Evolutionary conservation across 208 protist genomes (phyloP), one percentile per base, ranked within the genome.

Genomic region (Crithidia sp.): DNA sequence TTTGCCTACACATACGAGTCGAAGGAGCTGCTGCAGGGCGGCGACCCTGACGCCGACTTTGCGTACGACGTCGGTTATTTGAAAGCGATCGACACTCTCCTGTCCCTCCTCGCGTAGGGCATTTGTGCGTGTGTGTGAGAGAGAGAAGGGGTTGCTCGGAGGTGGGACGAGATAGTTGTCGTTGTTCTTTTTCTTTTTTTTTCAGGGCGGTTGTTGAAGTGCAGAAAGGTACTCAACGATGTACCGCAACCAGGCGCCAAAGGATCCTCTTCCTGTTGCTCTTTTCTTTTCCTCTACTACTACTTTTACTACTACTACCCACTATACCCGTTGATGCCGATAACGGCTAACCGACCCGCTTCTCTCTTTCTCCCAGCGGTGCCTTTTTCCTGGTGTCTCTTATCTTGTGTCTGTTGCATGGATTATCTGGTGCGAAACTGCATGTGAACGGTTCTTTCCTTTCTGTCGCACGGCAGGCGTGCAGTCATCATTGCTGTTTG

Each of bases 1-100:
- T 96, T 96, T 67, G 92, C 92, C 12, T 96, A 90, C 79, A 93
- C 92, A 4, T 96, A 96, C 72, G 88, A 94, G 58, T 76, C 80
- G 14, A 71, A 72, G 44, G 92, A 96, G 64, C 79, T 96, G 55
- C 53, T 70, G 50, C 69, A 79, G 36, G 89, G 75, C 61, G 73
- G 80, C 2, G 92, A 96, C 57, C 69, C 79, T 5, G 89, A 93
- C 54, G 89, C 86, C 2, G 71, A 77, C 39, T 78, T 83, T 16
- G 79, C 79, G 43, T 83, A 83, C 54, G 92, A 96, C 56, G 71
- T 91, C n/a, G 85, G 89, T 13, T 96, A 96, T 57, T 64, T 94
- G 56, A 80, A 85, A n/a, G 92, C 86, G 36, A 69, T 96, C 10
- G 84, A 91, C 52, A 91, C 89, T 12, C 74, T 96, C 36, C 74